Evolutionary conservation across 2,329 filamentous ascomycete genomes (phyloP).

Genomic region (Colletotrichum cordylinicola): DNA sequence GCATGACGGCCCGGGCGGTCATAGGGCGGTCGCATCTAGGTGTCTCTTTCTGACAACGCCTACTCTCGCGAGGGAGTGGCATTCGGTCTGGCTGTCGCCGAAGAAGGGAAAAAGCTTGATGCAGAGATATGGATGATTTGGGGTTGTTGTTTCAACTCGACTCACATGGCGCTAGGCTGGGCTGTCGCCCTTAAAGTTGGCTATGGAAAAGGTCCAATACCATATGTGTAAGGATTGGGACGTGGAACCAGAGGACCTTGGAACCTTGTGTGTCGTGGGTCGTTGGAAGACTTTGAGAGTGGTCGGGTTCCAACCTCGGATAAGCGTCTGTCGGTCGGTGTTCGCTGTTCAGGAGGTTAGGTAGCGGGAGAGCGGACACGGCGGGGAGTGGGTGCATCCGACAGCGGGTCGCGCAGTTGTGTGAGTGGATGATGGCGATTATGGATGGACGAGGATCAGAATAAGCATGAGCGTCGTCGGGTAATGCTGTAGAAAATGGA

Average conservation of each 20-base stretch:
- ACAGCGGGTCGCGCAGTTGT: conserved; percentile 9
- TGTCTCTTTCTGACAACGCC: not conserved
- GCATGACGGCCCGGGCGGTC: conserved; percentile 9
- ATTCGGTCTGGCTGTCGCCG: not conserved
- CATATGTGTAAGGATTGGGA: conserved; percentile 23
- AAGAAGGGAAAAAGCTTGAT: not conserved
- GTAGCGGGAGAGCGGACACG: conserved; percentile 19
- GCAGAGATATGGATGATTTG: not conserved
- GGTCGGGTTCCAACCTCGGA: conserved; percentile 21
- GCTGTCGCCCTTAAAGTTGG: conserved; percentile 23
- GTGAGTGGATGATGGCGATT: not conserved
- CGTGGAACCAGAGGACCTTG: conserved; percentile 22
- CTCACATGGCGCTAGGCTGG: conserved; percentile 25
- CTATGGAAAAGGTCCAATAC: conserved; percentile 19
- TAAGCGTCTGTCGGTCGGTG: conserved; percentile 7
- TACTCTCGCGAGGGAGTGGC: not conserved
- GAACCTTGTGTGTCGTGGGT: conserved; percentile 18
- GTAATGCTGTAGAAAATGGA: not conserved
- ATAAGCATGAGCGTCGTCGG: not conserved
- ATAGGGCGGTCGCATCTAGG: conserved; percentile 14
- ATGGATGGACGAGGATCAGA: not conserved
- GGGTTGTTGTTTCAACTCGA: conserved; percentile 11
- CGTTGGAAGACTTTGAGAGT: conserved; percentile 21
- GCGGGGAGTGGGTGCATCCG: conserved; percentile 23
- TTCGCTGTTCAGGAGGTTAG: conserved; percentile 15